Conservation (phyloP, 2,329 filamentous ascomycete species). For the Zalaria sp. region DNA sequence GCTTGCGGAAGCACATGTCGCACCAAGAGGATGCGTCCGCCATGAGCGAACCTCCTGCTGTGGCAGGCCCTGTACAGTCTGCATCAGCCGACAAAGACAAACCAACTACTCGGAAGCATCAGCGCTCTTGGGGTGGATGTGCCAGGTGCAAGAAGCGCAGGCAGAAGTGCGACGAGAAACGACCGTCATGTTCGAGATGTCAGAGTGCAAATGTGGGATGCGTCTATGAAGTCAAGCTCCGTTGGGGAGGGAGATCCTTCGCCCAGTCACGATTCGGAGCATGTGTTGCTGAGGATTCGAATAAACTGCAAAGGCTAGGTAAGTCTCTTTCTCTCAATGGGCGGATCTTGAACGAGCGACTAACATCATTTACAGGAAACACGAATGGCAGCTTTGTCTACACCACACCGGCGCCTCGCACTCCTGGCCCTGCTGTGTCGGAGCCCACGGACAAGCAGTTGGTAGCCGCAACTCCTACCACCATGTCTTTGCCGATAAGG, state of each 20-base stretch:
- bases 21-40: not conserved
- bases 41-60: not conserved
- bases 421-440: not conserved
- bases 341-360: not conserved
- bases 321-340: not conserved
- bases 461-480: not conserved
- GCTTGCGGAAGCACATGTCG: not conserved
- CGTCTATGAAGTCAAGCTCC: slow-evolving; percentile 4
- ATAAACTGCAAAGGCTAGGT: slow-evolving; percentile 4
- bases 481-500: not conserved
- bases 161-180: slow-evolving; percentile 5
- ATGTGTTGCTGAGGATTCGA: slow-evolving; percentile 2
- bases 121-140: slow-evolving; percentile 5
- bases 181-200: slow-evolving; percentile 3
- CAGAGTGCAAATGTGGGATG: slow-evolving; percentile 1
- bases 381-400: not conserved
- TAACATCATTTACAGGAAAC: not conserved
- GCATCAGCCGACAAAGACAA: not conserved
- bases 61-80: not conserved
- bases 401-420: not conserved
- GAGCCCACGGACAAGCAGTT: not conserved
- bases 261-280: slow-evolving; percentile 4
- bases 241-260: slow-evolving; percentile 6
- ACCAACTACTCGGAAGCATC: not conserved
- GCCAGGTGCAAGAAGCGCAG: slow-evolving; percentile 4